A percentile compares a stretch with the other conserved stretches of the same genome.
Evolutionary conservation across 495 filamentous ascomycete species (phyloP).

Genomic region (Ascodesmis nigricans): DNA sequence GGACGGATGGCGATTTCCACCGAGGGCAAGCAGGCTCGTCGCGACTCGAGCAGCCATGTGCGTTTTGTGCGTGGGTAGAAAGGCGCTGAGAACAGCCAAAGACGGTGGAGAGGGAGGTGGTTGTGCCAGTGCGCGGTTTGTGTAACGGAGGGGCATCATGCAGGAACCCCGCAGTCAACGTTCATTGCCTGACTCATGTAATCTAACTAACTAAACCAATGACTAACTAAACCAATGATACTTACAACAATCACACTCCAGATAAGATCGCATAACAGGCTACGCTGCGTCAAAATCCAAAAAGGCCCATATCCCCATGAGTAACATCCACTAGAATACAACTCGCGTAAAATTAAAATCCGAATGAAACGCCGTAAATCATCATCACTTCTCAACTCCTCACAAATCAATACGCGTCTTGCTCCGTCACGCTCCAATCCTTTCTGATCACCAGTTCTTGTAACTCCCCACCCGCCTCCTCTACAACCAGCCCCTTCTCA

Average conservation of each 20-base stretch:
- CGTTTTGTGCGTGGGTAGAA: background rate
- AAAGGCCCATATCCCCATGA: no score
- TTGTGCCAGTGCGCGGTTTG: conserved; percentile 7
- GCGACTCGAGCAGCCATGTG: conserved; percentile 7
- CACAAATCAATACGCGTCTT: conserved; percentile 22
- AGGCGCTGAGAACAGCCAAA: no score
- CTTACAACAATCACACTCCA: no score
- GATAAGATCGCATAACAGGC: no score
- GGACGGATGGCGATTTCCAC: conserved; percentile 72
- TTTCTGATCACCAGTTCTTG: conserved; percentile 35
- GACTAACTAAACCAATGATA: no score
- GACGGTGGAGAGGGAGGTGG: conserved; percentile 1
- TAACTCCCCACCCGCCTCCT: conserved; percentile 31
- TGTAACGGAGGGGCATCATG: conserved; percentile 4
- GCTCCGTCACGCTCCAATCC: conserved; percentile 31
- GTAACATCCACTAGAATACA: no score
- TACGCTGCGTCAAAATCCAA: no score
- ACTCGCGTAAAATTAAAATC: no score
- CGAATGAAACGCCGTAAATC: no score
- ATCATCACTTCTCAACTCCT: no score
- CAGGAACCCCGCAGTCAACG: conserved; percentile 2
- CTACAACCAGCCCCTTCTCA: conserved; percentile 70
- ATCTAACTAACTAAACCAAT: no score
- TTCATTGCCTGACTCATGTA: no score
- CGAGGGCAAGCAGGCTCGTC: conserved; percentile 51